phyloP scores from a whole-genome alignment of 2,329 filamentous ascomycete genomes.

The Acrodontium crateriforme region DNA sequence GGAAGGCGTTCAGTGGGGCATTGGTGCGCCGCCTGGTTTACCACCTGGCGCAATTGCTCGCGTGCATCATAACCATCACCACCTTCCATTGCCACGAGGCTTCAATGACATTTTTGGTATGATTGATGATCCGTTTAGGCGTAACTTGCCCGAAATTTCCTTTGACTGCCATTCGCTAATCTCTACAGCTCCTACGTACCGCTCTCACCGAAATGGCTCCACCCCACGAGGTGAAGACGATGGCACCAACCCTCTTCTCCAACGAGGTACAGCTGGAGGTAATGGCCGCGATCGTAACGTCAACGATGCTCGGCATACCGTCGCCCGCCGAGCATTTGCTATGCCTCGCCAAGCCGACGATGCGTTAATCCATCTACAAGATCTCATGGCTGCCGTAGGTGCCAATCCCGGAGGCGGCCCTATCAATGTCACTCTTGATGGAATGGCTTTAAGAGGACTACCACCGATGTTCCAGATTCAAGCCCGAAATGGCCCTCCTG shows the following conservation, averaged over 20 bases:
- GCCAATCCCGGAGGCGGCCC: conserved; percentile 7
- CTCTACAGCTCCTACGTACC: conserved; percentile 3
- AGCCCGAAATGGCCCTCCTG: conserved; percentile 6
- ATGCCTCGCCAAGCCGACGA: conserved; percentile 10
- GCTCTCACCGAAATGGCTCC: conserved; percentile 7
- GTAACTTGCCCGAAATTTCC: conserved; percentile 1
- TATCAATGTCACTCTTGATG: conserved; percentile 13
- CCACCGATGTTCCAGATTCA: conserved; percentile 13
- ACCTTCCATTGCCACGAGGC: conserved; percentile 11
- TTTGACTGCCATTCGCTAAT: neutral
- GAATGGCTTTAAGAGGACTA: conserved; percentile 7
- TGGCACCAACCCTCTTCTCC: conserved; percentile 73
- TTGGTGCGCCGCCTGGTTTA: conserved; percentile 12
- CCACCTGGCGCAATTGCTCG: conserved; percentile 7
- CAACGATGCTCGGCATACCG: conserved; percentile 1
- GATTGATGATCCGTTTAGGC: conserved; percentile 5
- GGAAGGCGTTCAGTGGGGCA: conserved; percentile 14
- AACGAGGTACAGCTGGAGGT: conserved; percentile 23
- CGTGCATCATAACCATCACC: conserved; percentile 11
- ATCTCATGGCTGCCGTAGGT: conserved; percentile 13
- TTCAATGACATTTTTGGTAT: conserved; percentile 17
- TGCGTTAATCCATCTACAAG: conserved; percentile 9
- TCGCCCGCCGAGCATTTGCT: conserved; percentile 10
- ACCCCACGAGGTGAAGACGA: conserved; percentile 51
- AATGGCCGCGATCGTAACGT: conserved; percentile 2